Conservation (phyloP, 352 stramenopile species). For the Pythium guiyangense region DNA sequence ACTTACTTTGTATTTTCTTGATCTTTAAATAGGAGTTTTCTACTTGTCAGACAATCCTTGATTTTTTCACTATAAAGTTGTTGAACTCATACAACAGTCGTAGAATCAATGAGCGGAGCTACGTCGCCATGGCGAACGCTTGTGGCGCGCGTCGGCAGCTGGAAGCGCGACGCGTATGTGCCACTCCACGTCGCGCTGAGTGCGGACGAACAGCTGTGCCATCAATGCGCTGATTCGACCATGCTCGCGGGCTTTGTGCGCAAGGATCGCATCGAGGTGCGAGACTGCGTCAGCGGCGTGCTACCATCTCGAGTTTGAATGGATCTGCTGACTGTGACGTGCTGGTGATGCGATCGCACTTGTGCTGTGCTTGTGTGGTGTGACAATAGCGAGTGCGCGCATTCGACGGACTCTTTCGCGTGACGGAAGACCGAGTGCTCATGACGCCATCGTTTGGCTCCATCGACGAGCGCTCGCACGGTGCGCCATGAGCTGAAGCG, state of each 20-base stretch:
- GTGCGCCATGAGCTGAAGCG: background rate
- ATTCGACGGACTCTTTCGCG: constrained; percentile 28
- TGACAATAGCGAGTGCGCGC: constrained; percentile 20
- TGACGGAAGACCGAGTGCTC: constrained; percentile 24
- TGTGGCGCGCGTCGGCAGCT: constrained; percentile 34
- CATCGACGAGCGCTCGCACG: constrained; percentile 24
- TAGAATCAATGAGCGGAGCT: constrained; percentile 13
- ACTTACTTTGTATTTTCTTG: no score
- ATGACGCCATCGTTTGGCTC: constrained; percentile 24
- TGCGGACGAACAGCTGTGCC: constrained; percentile 17
- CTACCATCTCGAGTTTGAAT: no score
- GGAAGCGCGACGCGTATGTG: constrained; percentile 37
- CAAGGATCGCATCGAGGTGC: constrained; percentile 29
- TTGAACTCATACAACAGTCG: no score
- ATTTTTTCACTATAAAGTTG: no score
- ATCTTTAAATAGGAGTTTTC: no score
- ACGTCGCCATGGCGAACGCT: constrained; percentile 14
- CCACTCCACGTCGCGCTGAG: constrained; percentile 50
- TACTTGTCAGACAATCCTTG: no score
- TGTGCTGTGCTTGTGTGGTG: background rate
- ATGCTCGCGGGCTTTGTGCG: constrained; percentile 27
- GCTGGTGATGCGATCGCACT: no score
- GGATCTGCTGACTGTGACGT: no score
- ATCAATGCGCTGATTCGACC: background rate
- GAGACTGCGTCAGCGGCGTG: no score